Percentiles rank a stretch among this genome's conserved stretches.
Conservation (phyloP, 2,329 filamentous ascomycete species). For the Zasmidium angulare region DNA sequence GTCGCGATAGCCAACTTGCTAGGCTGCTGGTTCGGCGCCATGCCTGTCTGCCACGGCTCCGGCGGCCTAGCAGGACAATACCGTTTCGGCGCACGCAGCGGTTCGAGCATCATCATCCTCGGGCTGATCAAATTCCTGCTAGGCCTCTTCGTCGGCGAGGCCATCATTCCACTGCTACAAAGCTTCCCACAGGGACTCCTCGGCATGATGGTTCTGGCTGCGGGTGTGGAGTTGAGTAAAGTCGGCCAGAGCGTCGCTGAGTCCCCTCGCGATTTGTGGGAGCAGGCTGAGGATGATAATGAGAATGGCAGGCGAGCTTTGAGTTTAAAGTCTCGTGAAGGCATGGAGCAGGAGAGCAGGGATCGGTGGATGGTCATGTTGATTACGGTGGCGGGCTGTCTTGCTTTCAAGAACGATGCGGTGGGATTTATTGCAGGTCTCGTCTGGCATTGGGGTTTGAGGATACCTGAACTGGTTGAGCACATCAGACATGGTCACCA, state of each 20-base stretch:
- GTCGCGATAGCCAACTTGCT: constrained; percentile 81
- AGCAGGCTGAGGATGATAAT: constrained; percentile 41
- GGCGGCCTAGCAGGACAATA: constrained; percentile 89
- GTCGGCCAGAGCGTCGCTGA: constrained; percentile 82
- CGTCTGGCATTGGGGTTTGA: constrained; percentile 71
- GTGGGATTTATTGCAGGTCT: constrained; percentile 83
- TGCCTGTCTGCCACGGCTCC: constrained; percentile 93
- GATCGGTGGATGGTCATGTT: constrained; percentile 89
- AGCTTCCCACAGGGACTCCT: constrained; percentile 75
- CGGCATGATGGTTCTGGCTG: constrained; percentile 85
- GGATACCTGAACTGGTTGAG: constrained; percentile 20
- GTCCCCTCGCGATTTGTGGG: constrained; percentile 58
- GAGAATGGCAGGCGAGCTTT: constrained; percentile 26
- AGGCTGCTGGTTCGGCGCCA: constrained; percentile 87
- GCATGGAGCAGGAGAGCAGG: constrained; percentile 67
- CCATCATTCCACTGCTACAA: constrained; percentile 68
- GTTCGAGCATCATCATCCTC: constrained; percentile 77
- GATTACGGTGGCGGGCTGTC: constrained; percentile 74
- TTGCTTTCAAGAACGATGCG: constrained; percentile 88
- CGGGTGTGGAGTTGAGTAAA: constrained; percentile 81
- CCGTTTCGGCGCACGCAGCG: constrained; percentile 86
- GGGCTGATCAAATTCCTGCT: constrained; percentile 73
- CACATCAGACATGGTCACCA: constrained; percentile 12
- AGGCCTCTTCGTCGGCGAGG: constrained; percentile 72
- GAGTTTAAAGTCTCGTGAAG: constrained; percentile 47